Conservation (phyloP, 441 rosid genomes). For the Bocquillonia castaneifolia region DNA sequence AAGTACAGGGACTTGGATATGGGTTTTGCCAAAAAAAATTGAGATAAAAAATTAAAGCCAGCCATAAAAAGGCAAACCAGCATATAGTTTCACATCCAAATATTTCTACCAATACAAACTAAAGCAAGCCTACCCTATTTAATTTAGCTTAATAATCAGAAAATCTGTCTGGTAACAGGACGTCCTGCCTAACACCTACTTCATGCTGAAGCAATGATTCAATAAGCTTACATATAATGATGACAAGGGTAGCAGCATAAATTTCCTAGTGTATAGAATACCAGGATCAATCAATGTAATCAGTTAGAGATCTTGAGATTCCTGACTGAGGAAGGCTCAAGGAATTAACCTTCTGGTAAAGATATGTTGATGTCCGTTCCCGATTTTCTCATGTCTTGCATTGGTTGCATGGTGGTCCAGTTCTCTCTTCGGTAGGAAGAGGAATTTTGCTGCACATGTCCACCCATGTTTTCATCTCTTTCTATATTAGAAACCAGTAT, state of each 20-base stretch:
- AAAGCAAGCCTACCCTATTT: conserved; percentile 4
- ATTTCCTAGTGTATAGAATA: background rate
- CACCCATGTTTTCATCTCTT: conserved; percentile 30
- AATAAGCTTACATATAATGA: conserved; percentile 12
- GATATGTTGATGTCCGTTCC: conserved; percentile 74
- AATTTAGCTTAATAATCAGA: conserved; percentile 13
- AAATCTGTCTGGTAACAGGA: conserved; percentile 5
- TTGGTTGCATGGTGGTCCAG: conserved; percentile 41
- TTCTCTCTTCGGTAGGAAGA: conserved; percentile 40
- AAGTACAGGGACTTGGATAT: no score
- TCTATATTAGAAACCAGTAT: conserved; percentile 26
- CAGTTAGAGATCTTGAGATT: conserved; percentile 15
- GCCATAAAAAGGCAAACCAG: conserved; percentile 7
- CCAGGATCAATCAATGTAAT: conserved; percentile 12
- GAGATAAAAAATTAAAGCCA: no score
- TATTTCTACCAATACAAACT: conserved; percentile 1
- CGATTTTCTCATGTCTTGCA: conserved; percentile 46
- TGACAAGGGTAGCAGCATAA: background rate
- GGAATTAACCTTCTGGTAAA: conserved; percentile 42
- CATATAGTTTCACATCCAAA: conserved; percentile 5
- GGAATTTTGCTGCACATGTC: conserved; percentile 35
- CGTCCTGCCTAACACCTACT: conserved; percentile 12
- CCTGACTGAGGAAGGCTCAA: background rate
- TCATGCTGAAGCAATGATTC: conserved; percentile 18
- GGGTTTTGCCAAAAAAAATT: no score